A percentile compares a stretch with the other conserved stretches of the same genome.
These are phyloP conservation scores for Triticum aestivum DNA, from an alignment of 176 grass and related monocot genomes.

Conservation along the genomic window IWGSC_CS_RefSeq_v2.1 NC_057805.1:49129329-49129828, in stretches of 20 bases:
- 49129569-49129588: neutral
- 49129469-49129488: slow-evolving; percentile 86
- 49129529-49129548: slow-evolving; percentile 93
- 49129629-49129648: neutral
- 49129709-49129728: neutral
- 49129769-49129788: neutral
- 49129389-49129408: neutral
- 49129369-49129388: slow-evolving; percentile 34
- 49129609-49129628: neutral
- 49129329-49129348: slow-evolving; percentile 94
- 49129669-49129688: slow-evolving; percentile 6
- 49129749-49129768: neutral
- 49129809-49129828: neutral
- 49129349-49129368: slow-evolving; percentile 99
- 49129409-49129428: neutral
- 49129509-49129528: slow-evolving; percentile 87
- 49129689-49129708: neutral
- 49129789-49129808: neutral
- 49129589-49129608: neutral
- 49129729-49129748: neutral
- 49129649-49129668: neutral
- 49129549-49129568: slow-evolving; percentile 66
- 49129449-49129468: slow-evolving; percentile 77
- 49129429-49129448: slow-evolving; percentile 31
- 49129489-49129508: slow-evolving; percentile 80